A percentile compares a stretch with the other conserved stretches of the same genome.
Conservation (phyloP, 805 yeast genomes). For the Candida silvicultrix region DNA sequence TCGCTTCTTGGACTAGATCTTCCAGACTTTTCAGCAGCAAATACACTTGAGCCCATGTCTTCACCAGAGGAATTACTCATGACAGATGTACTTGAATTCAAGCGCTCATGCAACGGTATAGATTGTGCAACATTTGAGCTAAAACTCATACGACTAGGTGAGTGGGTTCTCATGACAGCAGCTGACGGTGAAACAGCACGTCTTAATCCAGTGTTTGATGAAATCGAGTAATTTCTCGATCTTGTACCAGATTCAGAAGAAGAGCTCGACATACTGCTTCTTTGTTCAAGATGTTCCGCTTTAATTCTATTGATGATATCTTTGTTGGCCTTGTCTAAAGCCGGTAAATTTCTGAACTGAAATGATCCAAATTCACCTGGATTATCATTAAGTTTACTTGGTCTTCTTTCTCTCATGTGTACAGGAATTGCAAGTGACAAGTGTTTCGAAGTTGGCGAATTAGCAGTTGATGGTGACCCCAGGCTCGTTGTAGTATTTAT, state of each 20-base stretch:
- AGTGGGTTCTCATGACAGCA: conserved; percentile 23
- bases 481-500: conserved; percentile 13
- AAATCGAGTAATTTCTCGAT: conserved; percentile 23
- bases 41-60: conserved; percentile 1
- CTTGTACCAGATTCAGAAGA: conserved; percentile 27
- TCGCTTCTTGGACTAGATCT: conserved; percentile 28
- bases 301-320: conserved; percentile 86
- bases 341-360: conserved; percentile 81
- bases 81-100: conserved; percentile 26
- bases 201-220: conserved; percentile 34
- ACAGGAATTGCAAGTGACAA: conserved; percentile 46
- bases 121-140: conserved; percentile 13
- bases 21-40: conserved; percentile 23
- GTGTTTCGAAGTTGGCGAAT: conserved; percentile 29
- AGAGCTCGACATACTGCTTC: conserved; percentile 31
- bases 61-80: not conserved
- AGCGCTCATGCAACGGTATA: conserved; percentile 25
- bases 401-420: conserved; percentile 62
- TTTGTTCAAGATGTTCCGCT: conserved; percentile 59
- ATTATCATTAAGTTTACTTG: conserved; percentile 66
- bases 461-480: conserved; percentile 24
- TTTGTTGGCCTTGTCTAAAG: conserved; percentile 88
- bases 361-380: conserved; percentile 85
- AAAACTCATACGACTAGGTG: conserved; percentile 24
- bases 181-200: conserved; percentile 40